phyloP scores from a whole-genome alignment of 1,284 basidiomycete genomes.

The Pisolithus thermaeus region DNA sequence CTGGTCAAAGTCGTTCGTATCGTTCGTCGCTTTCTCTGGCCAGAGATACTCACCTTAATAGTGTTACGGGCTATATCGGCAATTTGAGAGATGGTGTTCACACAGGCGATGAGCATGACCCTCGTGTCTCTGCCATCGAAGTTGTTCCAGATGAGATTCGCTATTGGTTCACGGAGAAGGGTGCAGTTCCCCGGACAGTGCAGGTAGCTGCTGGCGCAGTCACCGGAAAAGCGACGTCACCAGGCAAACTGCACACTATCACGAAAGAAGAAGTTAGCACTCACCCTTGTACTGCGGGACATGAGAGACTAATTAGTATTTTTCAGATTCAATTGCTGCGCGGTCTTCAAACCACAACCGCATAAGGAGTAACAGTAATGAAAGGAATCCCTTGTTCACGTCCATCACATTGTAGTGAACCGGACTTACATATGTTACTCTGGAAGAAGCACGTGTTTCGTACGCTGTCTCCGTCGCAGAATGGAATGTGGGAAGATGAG shows the following conservation, averaged over 20 bases:
- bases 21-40: not conserved
- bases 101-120: constrained; percentile 76
- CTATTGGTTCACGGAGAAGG: constrained; percentile 62
- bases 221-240: constrained; percentile 51
- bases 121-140: constrained; percentile 77
- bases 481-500: not conserved
- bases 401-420: too few species aligned
- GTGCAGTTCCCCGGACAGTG: constrained; percentile 39
- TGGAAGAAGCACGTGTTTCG: too few species aligned
- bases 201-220: constrained; percentile 52
- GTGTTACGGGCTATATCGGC: constrained; percentile 78
- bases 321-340: constrained; percentile 27
- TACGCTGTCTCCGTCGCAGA: not conserved
- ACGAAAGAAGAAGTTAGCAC: constrained; percentile 51
- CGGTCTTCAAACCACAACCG: constrained; percentile 14
- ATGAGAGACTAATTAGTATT: constrained; percentile 1
- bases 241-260: constrained; percentile 62
- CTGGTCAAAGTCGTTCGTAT: constrained; percentile 56
- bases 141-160: constrained; percentile 78
- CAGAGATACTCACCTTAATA: constrained; percentile 19
- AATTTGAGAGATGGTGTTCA: constrained; percentile 85
- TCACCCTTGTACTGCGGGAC: not conserved
- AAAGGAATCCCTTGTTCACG: too few species aligned
- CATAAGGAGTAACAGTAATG: constrained; percentile 5
- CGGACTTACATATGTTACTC: too few species aligned